These are phyloP conservation scores for Globisporangium cederbergense DNA, from an alignment of 352 stramenopile species.

Conservation along the genomic window DNA sequence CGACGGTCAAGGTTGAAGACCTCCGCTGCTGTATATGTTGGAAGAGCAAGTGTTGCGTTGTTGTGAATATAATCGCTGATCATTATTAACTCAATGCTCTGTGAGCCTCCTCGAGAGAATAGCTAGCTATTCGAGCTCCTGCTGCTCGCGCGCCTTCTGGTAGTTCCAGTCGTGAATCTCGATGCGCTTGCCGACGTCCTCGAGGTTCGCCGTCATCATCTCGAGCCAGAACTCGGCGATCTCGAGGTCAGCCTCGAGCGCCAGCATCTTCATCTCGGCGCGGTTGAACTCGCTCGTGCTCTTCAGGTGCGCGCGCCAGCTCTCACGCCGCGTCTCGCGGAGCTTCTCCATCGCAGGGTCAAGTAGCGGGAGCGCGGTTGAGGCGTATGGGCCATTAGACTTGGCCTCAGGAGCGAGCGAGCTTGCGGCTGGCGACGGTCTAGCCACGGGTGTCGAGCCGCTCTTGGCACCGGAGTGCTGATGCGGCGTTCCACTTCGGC, in stretches of 20 bases:
- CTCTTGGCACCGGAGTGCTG: neutral
- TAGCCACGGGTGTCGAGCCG: neutral
- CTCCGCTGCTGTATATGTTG: neutral
- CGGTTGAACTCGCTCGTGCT: constrained; percentile 52
- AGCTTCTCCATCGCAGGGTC: constrained; percentile 40
- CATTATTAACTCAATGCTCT: constrained; percentile 6
- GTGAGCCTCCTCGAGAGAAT: neutral
- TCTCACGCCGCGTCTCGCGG: constrained; percentile 37
- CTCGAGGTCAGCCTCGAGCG: constrained; percentile 47
- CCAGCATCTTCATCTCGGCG: constrained; percentile 51
- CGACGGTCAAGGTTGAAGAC: neutral
- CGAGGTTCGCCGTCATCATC: constrained; percentile 54
- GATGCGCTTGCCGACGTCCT: constrained; percentile 73
- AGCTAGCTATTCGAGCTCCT: constrained; percentile 18
- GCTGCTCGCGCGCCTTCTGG: constrained; percentile 45
- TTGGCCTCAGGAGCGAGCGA: neutral
- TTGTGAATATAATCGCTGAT: constrained; percentile 10
- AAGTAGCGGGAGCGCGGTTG: neutral
- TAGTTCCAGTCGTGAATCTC: constrained; percentile 81
- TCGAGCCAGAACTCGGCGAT: constrained; percentile 71
- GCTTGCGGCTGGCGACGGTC: neutral
- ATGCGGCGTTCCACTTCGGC: neutral
- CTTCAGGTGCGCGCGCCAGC: constrained; percentile 48
- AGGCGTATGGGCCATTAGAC: neutral
- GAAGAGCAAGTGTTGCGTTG: constrained; percentile 4